Conservation (phyloP, 495 filamentous ascomycete species). For the Staphylotrichum longicolle region DNA sequence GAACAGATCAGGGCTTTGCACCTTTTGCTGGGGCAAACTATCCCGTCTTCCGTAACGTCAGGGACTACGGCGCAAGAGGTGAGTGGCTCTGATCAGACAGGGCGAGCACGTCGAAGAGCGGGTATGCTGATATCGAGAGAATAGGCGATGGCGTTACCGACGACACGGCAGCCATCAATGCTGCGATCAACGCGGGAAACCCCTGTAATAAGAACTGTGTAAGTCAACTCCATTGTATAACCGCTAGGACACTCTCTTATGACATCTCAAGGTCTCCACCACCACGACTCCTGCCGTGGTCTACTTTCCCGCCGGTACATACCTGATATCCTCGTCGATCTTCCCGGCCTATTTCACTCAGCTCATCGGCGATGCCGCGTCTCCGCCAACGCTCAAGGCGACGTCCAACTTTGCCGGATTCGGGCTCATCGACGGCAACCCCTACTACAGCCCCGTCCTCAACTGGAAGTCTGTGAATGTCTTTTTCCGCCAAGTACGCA, state of each 20-base stretch:
- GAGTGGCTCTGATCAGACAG: constrained; percentile 12
- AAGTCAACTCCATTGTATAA: constrained; percentile 23
- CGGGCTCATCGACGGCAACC: constrained; percentile 67
- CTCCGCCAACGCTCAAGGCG: constrained; percentile 56
- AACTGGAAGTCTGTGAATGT: constrained; percentile 64
- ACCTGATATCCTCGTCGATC: constrained; percentile 64
- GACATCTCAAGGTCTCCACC: constrained; percentile 48
- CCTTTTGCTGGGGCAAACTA: constrained; percentile 48
- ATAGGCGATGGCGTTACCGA: constrained; percentile 58
- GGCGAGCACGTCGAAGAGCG: not conserved
- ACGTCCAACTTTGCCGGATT: constrained; percentile 61
- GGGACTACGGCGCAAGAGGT: constrained; percentile 61
- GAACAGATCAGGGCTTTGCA: constrained; percentile 46
- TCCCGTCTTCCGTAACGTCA: constrained; percentile 58
- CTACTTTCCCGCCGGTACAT: constrained; percentile 79
- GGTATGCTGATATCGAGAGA: not conserved
- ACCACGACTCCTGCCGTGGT: constrained; percentile 74
- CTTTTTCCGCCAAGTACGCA: constrained; percentile 75
- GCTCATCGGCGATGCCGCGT: constrained; percentile 48
- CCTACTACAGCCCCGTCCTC: constrained; percentile 54
- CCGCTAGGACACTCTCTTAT: no score
- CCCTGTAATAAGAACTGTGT: constrained; percentile 73
- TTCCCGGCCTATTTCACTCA: constrained; percentile 64
- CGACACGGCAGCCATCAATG: constrained; percentile 82
- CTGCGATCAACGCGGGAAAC: constrained; percentile 69